Percentiles rank a stretch among this genome's conserved stretches.
These are phyloP conservation scores for Yueomyces sp. DNA, from an alignment of 1,139 yeast species.

Conservation along the genomic window DNA sequence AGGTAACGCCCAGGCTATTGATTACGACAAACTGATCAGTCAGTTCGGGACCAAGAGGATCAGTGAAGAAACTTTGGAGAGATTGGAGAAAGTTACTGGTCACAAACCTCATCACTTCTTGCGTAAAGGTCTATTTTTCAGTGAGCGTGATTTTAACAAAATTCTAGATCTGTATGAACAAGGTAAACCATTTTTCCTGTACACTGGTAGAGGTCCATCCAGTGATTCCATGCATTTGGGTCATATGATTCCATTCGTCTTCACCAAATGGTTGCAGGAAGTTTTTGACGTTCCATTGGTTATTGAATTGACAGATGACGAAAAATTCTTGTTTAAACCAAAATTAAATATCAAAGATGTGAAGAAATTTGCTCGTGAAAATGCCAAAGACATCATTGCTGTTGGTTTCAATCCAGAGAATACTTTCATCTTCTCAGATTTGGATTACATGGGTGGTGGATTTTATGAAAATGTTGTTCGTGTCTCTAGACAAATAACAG, in stretches of 20 bases:
- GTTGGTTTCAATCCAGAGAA: slow-evolving; percentile 91
- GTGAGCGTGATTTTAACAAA: slow-evolving; percentile 73
- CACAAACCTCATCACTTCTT: slow-evolving; percentile 85
- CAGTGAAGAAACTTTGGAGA: slow-evolving; percentile 52
- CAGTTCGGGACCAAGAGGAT: slow-evolving; percentile 82
- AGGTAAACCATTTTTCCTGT: slow-evolving; percentile 88
- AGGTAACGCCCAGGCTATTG: slow-evolving; percentile 79
- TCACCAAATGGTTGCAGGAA: slow-evolving; percentile 97
- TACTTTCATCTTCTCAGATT: slow-evolving; percentile 88
- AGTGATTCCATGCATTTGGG: slow-evolving; percentile 94
- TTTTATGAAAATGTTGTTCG: slow-evolving; percentile 91
- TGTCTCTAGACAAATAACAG: slow-evolving; percentile 90
- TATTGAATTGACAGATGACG: slow-evolving; percentile 93
- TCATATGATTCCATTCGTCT: slow-evolving; percentile 89
- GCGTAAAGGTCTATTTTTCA: slow-evolving; percentile 85
- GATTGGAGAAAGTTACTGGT: slow-evolving; percentile 79
- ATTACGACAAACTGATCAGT: slow-evolving; percentile 73
- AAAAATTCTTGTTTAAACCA: slow-evolving; percentile 88
- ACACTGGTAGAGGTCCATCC: slow-evolving; percentile 98
- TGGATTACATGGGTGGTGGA: slow-evolving; percentile 85
- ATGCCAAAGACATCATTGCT: slow-evolving; percentile 88
- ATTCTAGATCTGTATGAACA: slow-evolving; percentile 85
- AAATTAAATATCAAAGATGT: slow-evolving; percentile 83
- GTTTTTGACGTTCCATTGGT: slow-evolving; percentile 96
- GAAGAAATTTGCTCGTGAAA: slow-evolving; percentile 60